Evolutionary conservation across 2,329 filamentous ascomycete species (phyloP), one percentile per base, ranked within the genome.

Genomic region (Orbilia quercus): DNA sequence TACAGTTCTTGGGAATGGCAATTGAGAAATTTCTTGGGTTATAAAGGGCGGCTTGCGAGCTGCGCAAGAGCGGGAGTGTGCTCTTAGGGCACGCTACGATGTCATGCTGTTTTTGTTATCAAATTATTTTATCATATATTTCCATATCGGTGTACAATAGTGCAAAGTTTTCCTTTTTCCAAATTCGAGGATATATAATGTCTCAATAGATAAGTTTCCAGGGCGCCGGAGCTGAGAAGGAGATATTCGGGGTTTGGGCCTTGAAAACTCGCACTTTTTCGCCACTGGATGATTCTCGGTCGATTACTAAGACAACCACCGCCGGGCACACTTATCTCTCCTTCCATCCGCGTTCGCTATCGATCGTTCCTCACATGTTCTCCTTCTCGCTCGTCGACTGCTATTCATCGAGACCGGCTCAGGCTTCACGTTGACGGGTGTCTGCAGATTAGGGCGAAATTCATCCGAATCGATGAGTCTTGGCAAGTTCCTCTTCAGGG

Each of bases 1-100:
- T 59, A 91, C 87, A 70, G 85, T 95, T 75, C 82, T 96, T 75
- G 84, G 85, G 53, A 80, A 82, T 60, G 83, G 86, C 80, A 84
- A 84, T 80, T 82, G 79, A 77, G 71, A 62, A 65, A 75, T 9
- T 76, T 70, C 71, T 76, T 75, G 22, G 34, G 40, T 50, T 11
- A 59, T 36, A 60, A 45, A 25, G 22, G 20, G 57, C 76, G 72
- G 40, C n/a, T 9, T 31, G 20, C 47, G n/a, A 57, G 34, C 28
- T 58, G 53, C 28, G 18, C 23, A 9, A 48, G 38, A 38, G 31
- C 14, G 34, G 44, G 4, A n/a, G 11, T 47, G 62, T 55, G 73
- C 75, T 75, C 57, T 64, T 40, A 42, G 57, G 23, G 42, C 51
- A 44, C 34, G 45, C 62, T 60, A 60, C 57, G 66, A 74, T 54